A percentile compares a stretch with the other conserved stretches of the same genome.
phyloP scores from a whole-genome alignment of 768 basidiomycete genomes.

The Auriscalpium vulgare region DNA sequence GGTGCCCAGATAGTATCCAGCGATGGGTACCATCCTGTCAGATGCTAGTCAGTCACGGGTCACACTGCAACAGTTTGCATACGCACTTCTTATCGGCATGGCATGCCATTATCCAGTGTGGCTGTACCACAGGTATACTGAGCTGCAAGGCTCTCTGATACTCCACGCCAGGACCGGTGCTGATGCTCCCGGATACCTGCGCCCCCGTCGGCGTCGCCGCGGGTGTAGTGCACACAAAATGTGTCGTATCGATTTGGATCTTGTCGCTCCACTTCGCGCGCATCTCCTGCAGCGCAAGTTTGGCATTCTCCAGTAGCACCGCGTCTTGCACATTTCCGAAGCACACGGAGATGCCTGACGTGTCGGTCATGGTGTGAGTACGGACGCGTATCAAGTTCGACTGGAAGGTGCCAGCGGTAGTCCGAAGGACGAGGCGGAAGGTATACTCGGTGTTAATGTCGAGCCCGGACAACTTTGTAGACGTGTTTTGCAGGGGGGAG shows the following conservation, averaged over 20 bases:
- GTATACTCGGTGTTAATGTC: slow-evolving; percentile 80
- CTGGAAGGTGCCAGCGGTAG: slow-evolving; percentile 84
- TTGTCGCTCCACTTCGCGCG: slow-evolving; percentile 84
- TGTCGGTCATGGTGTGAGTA: slow-evolving; percentile 94
- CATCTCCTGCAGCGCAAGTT: slow-evolving; percentile 77
- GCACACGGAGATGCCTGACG: slow-evolving; percentile 90
- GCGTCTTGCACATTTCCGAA: slow-evolving; percentile 85
- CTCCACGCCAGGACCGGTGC: slow-evolving; percentile 67
- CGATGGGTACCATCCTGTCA: slow-evolving; percentile 78
- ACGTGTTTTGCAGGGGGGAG: slow-evolving; percentile 74
- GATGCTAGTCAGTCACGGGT: neutral
- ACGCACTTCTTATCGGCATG: slow-evolving; percentile 73
- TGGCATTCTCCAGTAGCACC: slow-evolving; percentile 71
- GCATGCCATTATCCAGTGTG: slow-evolving; percentile 92
- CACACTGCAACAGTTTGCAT: neutral
- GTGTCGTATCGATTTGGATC: slow-evolving; percentile 96
- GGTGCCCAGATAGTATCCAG: slow-evolving; percentile 72
- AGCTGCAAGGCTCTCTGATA: slow-evolving; percentile 94
- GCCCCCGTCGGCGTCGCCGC: slow-evolving; percentile 57
- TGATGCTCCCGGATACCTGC: slow-evolving; percentile 41
- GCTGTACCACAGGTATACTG: slow-evolving; percentile 91
- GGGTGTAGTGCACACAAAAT: slow-evolving; percentile 94
- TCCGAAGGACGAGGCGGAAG: slow-evolving; percentile 91
- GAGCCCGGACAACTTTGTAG: slow-evolving; percentile 79
- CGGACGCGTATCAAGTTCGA: slow-evolving; percentile 77